These are phyloP conservation scores for Fusarium miscanthi DNA, from an alignment of 2,329 filamentous ascomycete genomes.

Conservation along the genomic window DNA sequence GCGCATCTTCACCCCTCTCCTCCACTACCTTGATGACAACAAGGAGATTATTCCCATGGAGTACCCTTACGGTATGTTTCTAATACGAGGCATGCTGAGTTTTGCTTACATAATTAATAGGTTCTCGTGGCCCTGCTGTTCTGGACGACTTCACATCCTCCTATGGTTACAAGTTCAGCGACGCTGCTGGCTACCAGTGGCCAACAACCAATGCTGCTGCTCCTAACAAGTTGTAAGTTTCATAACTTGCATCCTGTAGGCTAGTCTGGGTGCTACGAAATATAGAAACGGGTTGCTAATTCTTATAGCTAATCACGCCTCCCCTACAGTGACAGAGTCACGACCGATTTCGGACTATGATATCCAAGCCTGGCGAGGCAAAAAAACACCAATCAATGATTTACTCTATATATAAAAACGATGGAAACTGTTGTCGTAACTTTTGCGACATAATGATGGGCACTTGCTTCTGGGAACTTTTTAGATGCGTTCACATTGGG, in stretches of 20 bases:
- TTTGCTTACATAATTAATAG: constrained; percentile 60
- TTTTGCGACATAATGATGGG: constrained; percentile 38
- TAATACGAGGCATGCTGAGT: background rate
- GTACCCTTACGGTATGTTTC: constrained; percentile 87
- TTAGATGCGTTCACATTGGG: constrained; percentile 37
- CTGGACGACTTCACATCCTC: constrained; percentile 98
- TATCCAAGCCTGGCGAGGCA: constrained; percentile 25
- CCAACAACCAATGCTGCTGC: constrained; percentile 78
- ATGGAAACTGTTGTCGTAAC: constrained; percentile 30
- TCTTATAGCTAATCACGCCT: constrained; percentile 41
- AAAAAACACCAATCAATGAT: constrained; percentile 34
- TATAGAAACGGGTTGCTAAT: constrained; percentile 30
- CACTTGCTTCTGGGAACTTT: constrained; percentile 33
- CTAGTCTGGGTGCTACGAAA: constrained; percentile 13
- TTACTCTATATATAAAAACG: constrained; percentile 26
- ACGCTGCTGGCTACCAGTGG: constrained; percentile 96
- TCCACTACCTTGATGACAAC: constrained; percentile 99
- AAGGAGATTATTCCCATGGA: constrained; percentile 99
- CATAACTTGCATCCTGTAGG: constrained; percentile 26
- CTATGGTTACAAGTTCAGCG: constrained; percentile 99
- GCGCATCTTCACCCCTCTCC: constrained; percentile 96
- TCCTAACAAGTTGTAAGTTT: constrained; percentile 81
- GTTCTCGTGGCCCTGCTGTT: constrained; percentile 94
- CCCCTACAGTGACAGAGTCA: constrained; percentile 24
- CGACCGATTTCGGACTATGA: constrained; percentile 40